Conservation (phyloP, 2,329 filamentous ascomycete species). For the Alternaria longipes region DNA sequence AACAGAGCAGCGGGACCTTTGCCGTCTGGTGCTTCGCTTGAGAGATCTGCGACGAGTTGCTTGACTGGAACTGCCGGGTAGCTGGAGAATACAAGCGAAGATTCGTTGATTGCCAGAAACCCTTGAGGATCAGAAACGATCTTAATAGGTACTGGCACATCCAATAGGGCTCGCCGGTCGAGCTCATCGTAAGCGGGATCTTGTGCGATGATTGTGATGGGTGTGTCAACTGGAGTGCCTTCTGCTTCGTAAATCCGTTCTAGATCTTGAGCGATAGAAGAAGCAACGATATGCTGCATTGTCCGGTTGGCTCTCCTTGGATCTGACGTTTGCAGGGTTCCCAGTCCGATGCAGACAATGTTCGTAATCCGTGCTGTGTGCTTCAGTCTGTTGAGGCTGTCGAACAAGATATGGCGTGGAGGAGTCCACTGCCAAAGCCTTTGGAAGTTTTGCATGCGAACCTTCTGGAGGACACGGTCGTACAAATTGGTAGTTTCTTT, state of each 20-base stretch:
- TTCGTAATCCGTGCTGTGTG: too few species aligned
- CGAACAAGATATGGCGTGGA: neutral
- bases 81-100: neutral
- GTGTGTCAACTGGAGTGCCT: neutral
- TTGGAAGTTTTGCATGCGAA: neutral
- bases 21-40: neutral
- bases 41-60: constrained; percentile 3
- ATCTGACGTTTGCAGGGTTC: too few species aligned
- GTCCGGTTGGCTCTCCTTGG: too few species aligned
- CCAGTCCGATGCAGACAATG: too few species aligned
- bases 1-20: neutral
- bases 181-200: neutral
- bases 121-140: neutral
- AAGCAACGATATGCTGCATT: too few species aligned
- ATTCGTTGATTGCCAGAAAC: constrained; percentile 4
- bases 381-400: neutral
- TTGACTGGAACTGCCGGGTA: neutral
- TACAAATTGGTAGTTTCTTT: neutral
- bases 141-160: neutral
- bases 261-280: too few species aligned
- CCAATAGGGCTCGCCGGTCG: neutral
- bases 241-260: too few species aligned
- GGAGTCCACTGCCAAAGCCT: neutral
- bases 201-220: constrained; percentile 1
- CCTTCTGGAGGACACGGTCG: neutral